Percentiles rank a stretch among this genome's conserved stretches.
These are phyloP conservation scores for Saccharomyces hybrid DNA, from an alignment of 1,139 yeast genomes.

Conservation along the genomic window DNA sequence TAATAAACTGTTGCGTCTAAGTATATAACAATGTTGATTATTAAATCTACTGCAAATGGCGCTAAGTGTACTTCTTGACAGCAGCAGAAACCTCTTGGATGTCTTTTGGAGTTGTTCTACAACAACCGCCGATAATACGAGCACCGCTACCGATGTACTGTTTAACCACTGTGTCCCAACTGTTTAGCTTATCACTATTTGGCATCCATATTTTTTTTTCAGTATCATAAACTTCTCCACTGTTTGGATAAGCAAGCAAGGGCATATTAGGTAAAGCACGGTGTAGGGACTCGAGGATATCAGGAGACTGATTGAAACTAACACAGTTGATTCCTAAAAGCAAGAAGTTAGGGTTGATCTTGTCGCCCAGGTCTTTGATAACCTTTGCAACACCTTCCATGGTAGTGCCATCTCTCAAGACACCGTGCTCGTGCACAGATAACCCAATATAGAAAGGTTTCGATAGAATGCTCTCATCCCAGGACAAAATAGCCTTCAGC, in stretches of 20 bases:
- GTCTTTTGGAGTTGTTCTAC: conserved; percentile 28
- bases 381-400: conserved; percentile 18
- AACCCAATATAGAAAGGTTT: conserved; percentile 27
- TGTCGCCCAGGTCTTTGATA: conserved; percentile 36
- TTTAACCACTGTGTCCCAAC: conserved; percentile 24
- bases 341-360: conserved; percentile 18
- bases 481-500: conserved; percentile 23
- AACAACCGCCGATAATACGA: conserved; percentile 29
- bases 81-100: conserved; percentile 17
- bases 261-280: conserved; percentile 18
- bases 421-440: conserved; percentile 22
- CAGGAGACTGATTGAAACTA: conserved; percentile 20
- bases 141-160: conserved; percentile 18
- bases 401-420: conserved; percentile 27
- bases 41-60: background rate
- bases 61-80: conserved; percentile 7
- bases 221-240: conserved; percentile 29
- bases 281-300: conserved; percentile 17
- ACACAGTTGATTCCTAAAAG: conserved; percentile 27
- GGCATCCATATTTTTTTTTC: conserved; percentile 20
- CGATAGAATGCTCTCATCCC: conserved; percentile 18
- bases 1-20: background rate
- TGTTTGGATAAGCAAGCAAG: conserved; percentile 26
- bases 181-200: conserved; percentile 5
- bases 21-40: background rate